phyloP scores from a whole-genome alignment of 108 stramenopile genomes.

The Skeletonema menzelii region DNA sequence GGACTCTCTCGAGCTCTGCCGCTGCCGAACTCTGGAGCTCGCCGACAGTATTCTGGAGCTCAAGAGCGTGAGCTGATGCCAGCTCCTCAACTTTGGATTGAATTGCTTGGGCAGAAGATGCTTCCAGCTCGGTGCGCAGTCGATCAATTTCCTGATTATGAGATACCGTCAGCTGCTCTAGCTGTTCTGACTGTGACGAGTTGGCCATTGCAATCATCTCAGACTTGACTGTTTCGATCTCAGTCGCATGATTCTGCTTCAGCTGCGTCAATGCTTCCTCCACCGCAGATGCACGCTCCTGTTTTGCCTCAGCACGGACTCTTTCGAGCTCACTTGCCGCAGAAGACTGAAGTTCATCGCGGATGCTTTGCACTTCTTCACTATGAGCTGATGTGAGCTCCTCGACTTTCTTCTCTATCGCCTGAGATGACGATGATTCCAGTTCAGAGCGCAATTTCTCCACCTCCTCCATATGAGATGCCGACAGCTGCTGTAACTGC shows the following conservation, averaged over 20 bases:
- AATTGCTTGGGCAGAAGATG: conserved; percentile 8
- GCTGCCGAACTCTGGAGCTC: background rate
- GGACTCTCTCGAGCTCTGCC: conserved; percentile 6
- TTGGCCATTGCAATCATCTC: conserved; percentile 1
- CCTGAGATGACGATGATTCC: conserved; percentile 6
- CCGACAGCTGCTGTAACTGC: background rate
- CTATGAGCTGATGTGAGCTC: conserved; percentile 15
- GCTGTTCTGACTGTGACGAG: conserved; percentile 13
- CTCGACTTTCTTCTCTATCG: conserved; percentile 11
- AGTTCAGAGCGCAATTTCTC: background rate
- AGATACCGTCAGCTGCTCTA: background rate
- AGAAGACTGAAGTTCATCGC: conserved; percentile 2
- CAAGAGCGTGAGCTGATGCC: conserved; percentile 11
- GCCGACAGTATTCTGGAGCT: conserved; percentile 1
- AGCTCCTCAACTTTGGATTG: conserved; percentile 18
- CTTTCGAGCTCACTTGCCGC: conserved; percentile 2
- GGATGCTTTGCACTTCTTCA: conserved; percentile 29
- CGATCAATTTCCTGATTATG: background rate
- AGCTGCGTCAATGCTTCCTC: conserved; percentile 11
- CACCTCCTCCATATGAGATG: background rate
- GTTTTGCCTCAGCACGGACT: conserved; percentile 17
- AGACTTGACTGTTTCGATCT: conserved; percentile 16
- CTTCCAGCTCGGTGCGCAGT: conserved; percentile 1
- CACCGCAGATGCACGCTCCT: conserved; percentile 9
- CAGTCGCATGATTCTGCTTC: background rate